These are phyloP conservation scores for Exophiala viscosa DNA, from an alignment of 2,329 filamentous ascomycete genomes.

Conservation along the genomic window DNA sequence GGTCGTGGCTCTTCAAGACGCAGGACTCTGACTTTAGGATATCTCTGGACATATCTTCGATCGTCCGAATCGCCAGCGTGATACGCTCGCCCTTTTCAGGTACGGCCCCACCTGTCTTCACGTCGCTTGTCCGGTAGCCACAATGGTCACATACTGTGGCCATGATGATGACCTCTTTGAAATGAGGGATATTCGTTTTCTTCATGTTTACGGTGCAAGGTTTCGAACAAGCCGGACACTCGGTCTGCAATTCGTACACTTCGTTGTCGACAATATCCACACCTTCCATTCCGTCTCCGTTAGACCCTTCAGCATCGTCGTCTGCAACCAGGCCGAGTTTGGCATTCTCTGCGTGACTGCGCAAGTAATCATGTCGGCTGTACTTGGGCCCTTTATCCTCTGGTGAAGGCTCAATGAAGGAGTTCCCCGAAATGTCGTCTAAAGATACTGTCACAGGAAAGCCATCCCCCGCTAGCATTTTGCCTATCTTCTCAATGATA, in stretches of 20 bases:
- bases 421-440: slow-evolving; percentile 92
- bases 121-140: slow-evolving; percentile 92
- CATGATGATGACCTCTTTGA: slow-evolving; percentile 96
- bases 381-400: slow-evolving; percentile 78
- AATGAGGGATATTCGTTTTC: slow-evolving; percentile 96
- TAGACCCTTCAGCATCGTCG: slow-evolving; percentile 35
- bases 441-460: slow-evolving; percentile 87
- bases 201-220: slow-evolving; percentile 93
- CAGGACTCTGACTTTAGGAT: slow-evolving; percentile 97
- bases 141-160: slow-evolving; percentile 88
- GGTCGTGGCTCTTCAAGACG: slow-evolving; percentile 78
- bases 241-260: slow-evolving; percentile 87
- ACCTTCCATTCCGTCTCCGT: slow-evolving; percentile 54
- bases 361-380: slow-evolving; percentile 76
- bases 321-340: slow-evolving; percentile 66
- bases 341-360: slow-evolving; percentile 82
- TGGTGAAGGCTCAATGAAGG: slow-evolving; percentile 86
- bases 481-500: slow-evolving; percentile 68
- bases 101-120: slow-evolving; percentile 93
- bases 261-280: slow-evolving; percentile 89
- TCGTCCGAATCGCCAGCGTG: slow-evolving; percentile 65
- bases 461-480: slow-evolving; percentile 71
- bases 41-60: slow-evolving; percentile 77
- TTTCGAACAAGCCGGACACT: slow-evolving; percentile 85
- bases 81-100: slow-evolving; percentile 83